Base-by-base conservation (phyloP, 352 stramenopile species). In the Pythium dissimile region DNA sequence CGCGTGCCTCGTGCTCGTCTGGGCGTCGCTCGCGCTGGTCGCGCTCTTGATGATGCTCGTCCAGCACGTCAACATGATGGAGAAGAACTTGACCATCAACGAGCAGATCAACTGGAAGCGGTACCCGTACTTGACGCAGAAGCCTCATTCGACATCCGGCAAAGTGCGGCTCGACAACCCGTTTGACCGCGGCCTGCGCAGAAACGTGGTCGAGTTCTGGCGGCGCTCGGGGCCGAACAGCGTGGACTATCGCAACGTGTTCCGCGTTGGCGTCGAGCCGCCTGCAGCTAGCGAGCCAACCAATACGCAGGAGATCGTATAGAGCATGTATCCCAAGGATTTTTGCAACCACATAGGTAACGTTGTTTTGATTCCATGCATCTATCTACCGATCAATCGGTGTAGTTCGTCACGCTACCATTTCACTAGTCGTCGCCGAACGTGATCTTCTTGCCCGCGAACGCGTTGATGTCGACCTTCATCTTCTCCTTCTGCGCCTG, bases 401-500 rank as follows among this genome's bases (percentile, higher is more conserved):
- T n/a, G n/a, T n/a, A n/a, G n/a, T n/a, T n/a, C n/a, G n/a, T n/a
- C n/a, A n/a, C n/a, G n/a, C n/a, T n/a, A n/a, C n/a, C 34, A 39
- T 18, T 18, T 12, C 12, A 42, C 41, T 71, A 77, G 24, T 80
- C 70, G 46, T 86, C 75, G 30, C 66, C 63, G 62, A 94, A 94
- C 27, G 77, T 86, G 59, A 94, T 90, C 67, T 94, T 94, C 68
- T 91, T 92, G 62, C 84, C 84, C 18, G 66, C 72, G 53, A 90
- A 92, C 34, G 72, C 76, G 6, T 71, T 66, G 63, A 94, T 79
- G 47, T 67, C 74, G 12, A 79, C 62, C 57, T 88, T 88, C 61
- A 89, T 71, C 66, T 94, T 94, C 57, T 88, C 82, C 57, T 94
- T 94, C 49, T 84, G 71, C 50, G 76, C 72, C 55, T 92, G 84